phyloP scores from a whole-genome alignment of 495 filamentous ascomycete species.

The Penicillium salamii region DNA sequence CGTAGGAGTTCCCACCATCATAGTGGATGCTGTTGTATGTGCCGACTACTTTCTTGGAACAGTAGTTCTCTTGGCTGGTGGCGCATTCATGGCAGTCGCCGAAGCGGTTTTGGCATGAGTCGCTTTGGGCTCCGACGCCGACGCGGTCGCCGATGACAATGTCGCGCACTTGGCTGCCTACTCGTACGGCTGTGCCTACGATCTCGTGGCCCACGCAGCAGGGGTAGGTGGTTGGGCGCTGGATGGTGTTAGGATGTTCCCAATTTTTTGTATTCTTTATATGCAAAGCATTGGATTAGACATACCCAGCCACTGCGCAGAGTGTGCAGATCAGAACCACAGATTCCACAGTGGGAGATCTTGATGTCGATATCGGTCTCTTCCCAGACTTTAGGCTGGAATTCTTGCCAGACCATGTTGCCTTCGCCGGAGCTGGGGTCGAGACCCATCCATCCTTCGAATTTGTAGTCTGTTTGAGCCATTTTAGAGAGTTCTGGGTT shows the following conservation, averaged over 20 bases:
- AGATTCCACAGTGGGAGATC: slow-evolving; percentile 44
- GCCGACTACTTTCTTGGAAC: slow-evolving; percentile 52
- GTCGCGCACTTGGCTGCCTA: slow-evolving; percentile 61
- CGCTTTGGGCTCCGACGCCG: slow-evolving; percentile 80
- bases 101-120: slow-evolving; percentile 59
- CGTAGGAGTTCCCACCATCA: slow-evolving; percentile 61
- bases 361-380: slow-evolving; percentile 69
- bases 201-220: slow-evolving; percentile 83
- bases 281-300: neutral
- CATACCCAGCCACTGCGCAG: slow-evolving; percentile 69
- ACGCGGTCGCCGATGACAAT: slow-evolving; percentile 84
- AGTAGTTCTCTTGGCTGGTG: slow-evolving; percentile 64
- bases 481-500: slow-evolving; percentile 12
- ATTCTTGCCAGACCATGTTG: slow-evolving; percentile 75
- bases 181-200: slow-evolving; percentile 70
- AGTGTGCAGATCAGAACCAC: slow-evolving; percentile 66
- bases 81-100: slow-evolving; percentile 70
- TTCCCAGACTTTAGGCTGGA: slow-evolving; percentile 75
- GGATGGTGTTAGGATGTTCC: slow-evolving; percentile 10
- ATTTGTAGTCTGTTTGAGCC: slow-evolving; percentile 55
- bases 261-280: neutral
- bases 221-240: slow-evolving; percentile 60
- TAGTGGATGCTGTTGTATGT: slow-evolving; percentile 38
- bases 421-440: slow-evolving; percentile 57
- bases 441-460: slow-evolving; percentile 81